Percentiles rank a stretch among this genome's conserved stretches.
These are phyloP conservation scores for Luffa acutangula DNA, from an alignment of 306 rosid genomes.

Conservation along the genomic window DNA sequence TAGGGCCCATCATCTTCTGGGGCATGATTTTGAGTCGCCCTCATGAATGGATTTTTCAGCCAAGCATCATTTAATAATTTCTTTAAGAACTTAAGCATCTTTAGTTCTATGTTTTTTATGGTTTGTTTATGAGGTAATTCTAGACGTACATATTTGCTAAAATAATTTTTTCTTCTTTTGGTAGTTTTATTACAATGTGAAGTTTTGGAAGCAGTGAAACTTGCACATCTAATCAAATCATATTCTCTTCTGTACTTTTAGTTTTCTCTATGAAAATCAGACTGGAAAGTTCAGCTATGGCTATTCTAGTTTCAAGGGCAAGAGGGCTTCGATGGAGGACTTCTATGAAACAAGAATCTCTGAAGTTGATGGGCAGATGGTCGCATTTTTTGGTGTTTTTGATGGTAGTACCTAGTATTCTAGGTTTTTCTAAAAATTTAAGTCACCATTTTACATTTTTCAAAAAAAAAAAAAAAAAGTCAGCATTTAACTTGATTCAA, in stretches of 20 bases:
- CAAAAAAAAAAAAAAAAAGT: too few species aligned
- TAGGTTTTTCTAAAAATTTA: neutral
- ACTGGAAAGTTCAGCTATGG: conserved; percentile 77
- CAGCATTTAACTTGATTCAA: neutral
- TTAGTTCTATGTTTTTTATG: neutral
- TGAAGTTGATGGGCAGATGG: conserved; percentile 78
- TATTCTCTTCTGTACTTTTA: conserved; percentile 8
- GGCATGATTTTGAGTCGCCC: neutral
- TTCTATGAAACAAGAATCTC: conserved; percentile 65
- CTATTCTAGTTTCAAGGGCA: conserved; percentile 85
- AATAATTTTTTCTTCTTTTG: neutral
- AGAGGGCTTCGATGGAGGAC: conserved; percentile 92
- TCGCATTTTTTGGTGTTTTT: conserved; percentile 85
- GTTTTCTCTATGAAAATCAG: conserved; percentile 50
- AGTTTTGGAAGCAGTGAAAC: neutral
- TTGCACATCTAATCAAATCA: neutral
- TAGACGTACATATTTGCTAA: neutral
- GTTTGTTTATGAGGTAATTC: neutral
- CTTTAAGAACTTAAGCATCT: neutral
- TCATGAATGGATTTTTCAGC: neutral
- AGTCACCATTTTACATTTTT: neutral
- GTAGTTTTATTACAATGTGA: neutral
- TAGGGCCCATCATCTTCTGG: neutral
- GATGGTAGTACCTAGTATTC: conserved; percentile 49
- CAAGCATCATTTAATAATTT: neutral